Base-by-base conservation (phyloP, 306 rosid species). In the Lathyrus sativus region DNA sequence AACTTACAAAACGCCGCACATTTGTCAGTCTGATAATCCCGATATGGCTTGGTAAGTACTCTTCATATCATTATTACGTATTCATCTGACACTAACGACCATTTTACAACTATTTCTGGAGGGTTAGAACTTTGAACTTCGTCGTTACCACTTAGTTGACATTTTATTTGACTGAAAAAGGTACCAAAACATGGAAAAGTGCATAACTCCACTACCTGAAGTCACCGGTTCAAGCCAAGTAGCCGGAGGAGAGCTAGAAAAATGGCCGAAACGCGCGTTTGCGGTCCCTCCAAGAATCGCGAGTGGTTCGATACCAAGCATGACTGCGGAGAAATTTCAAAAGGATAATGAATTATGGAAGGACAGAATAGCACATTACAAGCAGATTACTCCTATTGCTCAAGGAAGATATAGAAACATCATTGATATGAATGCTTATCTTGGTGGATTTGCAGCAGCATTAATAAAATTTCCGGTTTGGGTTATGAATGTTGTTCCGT, bases 401-500 rank as follows among this genome's bases (percentile, higher is more conserved):
- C 88, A 83, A 46, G 96, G 95, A 50, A 77, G 81, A 26, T 90
- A 85, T 54, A 71, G 99, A 49, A 95, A 95, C 71, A 49, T 90
- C 11, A 88, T 90, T 78, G 99, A 95, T 81, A 95, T 90, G 99
- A 90, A 90, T 77, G 96, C 99, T 56, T 24, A 82, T 73, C 86
- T 95, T 2, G 97, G 99, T 38, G 97, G 99, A 8, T 88, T 93
- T 46, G 89, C 99, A 18, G 97, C 89, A 4, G 84, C 92, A 6
- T 7, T 87, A 74, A 0, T 62, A 5, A 87, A 85, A 70, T 87
- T 74, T 69, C 95, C 95, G 0, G 95, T 88, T 14, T 88, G 99
- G 99, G 95, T 93, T 41, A 93, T 93, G 97, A 90, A 93, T 73
- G 89, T 87, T 54, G 87, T 90, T 45, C 96, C 95, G 0, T 79